These are phyloP conservation scores for Penicillium cosmopolitanum DNA, from an alignment of 495 filamentous ascomycete species.

Conservation along the genomic window DNA sequence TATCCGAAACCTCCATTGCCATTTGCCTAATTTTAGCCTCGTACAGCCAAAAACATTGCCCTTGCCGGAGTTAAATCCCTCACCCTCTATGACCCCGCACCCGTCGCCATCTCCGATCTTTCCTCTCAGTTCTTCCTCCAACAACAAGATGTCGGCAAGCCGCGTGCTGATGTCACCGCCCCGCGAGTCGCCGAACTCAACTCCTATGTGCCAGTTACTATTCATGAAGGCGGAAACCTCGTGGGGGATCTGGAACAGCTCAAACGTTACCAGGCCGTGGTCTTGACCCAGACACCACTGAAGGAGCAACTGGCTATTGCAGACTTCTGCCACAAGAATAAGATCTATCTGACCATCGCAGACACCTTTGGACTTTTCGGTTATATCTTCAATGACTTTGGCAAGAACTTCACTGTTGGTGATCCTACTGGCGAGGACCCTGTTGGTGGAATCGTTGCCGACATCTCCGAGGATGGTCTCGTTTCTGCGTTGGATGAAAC, in stretches of 20 bases:
- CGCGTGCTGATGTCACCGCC: conserved; percentile 81
- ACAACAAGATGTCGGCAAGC: conserved; percentile 86
- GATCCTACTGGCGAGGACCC: conserved; percentile 91
- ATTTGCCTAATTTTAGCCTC: conserved; percentile 9
- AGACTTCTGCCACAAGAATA: conserved; percentile 90
- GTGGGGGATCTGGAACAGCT: conserved; percentile 73
- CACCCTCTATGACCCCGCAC: conserved; percentile 84
- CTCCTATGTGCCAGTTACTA: conserved; percentile 86
- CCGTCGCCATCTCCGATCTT: conserved; percentile 79
- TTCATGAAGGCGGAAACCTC: conserved; percentile 68
- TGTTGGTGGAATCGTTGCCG: conserved; percentile 86
- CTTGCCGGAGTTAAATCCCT: conserved; percentile 92
- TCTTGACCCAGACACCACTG: conserved; percentile 82
- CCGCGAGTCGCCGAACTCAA: conserved; percentile 94
- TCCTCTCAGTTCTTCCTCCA: conserved; percentile 97
- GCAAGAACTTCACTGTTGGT: conserved; percentile 84
- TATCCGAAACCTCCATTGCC: conserved; percentile 1
- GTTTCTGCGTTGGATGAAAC: conserved; percentile 96
- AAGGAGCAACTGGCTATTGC: conserved; percentile 79
- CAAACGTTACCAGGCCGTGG: conserved; percentile 87
- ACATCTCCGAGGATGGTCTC: conserved; percentile 82
- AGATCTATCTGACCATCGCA: conserved; percentile 84
- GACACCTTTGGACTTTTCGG: conserved; percentile 95
- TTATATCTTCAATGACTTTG: conserved; percentile 96
- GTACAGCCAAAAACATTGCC: conserved; percentile 90